Evolutionary conservation across 2,329 filamentous ascomycete genomes (phyloP).

Genomic region (Epichloe typhina): DNA sequence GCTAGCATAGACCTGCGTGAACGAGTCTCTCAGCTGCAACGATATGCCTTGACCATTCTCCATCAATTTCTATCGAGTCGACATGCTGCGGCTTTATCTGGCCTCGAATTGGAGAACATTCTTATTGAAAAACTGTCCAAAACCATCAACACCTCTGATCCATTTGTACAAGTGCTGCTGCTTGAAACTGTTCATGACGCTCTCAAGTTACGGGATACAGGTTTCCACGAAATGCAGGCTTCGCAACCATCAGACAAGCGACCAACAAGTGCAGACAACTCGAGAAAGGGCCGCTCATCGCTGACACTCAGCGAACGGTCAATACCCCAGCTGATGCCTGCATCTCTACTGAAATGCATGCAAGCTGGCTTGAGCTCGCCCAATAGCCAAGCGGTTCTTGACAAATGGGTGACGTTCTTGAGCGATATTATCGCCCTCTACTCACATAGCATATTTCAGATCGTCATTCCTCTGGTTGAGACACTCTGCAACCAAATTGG

Average conservation of each 20-base stretch:
- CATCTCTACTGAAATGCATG: slow-evolving; percentile 69
- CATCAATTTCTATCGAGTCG: slow-evolving; percentile 56
- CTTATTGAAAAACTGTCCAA: slow-evolving; percentile 56
- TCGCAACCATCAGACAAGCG: slow-evolving; percentile 36
- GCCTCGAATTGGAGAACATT: slow-evolving; percentile 54
- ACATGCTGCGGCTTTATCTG: slow-evolving; percentile 43
- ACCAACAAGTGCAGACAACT: slow-evolving; percentile 26
- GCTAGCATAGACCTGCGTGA: slow-evolving; percentile 15
- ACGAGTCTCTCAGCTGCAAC: slow-evolving; percentile 54
- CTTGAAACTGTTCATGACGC: slow-evolving; percentile 66
- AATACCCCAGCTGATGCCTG: slow-evolving; percentile 38
- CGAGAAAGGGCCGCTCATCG: slow-evolving; percentile 26
- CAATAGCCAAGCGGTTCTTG: slow-evolving; percentile 63
- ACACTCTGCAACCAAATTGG: slow-evolving; percentile 73
- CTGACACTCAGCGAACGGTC: slow-evolving; percentile 19
- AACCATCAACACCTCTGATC: slow-evolving; percentile 47
- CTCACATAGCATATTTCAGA: slow-evolving; percentile 73
- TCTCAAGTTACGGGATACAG: slow-evolving; percentile 48
- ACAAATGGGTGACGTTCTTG: slow-evolving; percentile 85
- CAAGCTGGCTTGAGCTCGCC: slow-evolving; percentile 66
- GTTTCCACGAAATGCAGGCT: slow-evolving; percentile 24
- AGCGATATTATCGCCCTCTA: slow-evolving; percentile 75
- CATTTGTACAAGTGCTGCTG: slow-evolving; percentile 62
- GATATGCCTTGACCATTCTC: slow-evolving; percentile 55
- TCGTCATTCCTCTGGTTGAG: slow-evolving; percentile 80